Evolutionary conservation across 2,329 filamentous ascomycete genomes (phyloP).

Genomic region (Helminthosporium solani): DNA sequence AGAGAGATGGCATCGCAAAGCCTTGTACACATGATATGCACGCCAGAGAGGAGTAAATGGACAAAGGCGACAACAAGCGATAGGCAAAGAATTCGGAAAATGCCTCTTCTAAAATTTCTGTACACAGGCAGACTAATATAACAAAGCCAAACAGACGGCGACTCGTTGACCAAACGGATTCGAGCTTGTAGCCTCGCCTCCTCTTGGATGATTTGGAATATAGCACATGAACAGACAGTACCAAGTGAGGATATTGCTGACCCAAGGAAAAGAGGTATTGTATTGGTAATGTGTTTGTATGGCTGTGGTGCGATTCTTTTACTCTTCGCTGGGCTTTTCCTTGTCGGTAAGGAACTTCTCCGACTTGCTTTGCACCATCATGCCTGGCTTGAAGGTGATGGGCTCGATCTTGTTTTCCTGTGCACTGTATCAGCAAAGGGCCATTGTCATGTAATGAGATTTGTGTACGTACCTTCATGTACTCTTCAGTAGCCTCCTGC

Average conservation of each 20-base stretch:
- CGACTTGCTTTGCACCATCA: slow-evolving; percentile 43
- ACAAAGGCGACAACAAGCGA: slow-evolving; percentile 15
- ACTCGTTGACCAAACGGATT: slow-evolving; percentile 5
- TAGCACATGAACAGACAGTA: slow-evolving; percentile 37
- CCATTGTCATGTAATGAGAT: background rate
- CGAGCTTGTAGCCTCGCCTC: slow-evolving; percentile 18
- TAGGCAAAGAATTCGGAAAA: slow-evolving; percentile 26
- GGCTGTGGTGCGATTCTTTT: slow-evolving; percentile 22
- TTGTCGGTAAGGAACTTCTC: slow-evolving; percentile 30
- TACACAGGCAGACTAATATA: slow-evolving; percentile 42
- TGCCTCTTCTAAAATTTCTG: slow-evolving; percentile 37
- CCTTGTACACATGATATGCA: background rate
- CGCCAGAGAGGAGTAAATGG: background rate
- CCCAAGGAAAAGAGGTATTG: slow-evolving; percentile 39
- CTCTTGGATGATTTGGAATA: slow-evolving; percentile 31
- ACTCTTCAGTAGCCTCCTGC: slow-evolving; percentile 94
- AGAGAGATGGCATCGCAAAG: too few relatives aligned
- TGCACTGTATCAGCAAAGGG: slow-evolving; percentile 12
- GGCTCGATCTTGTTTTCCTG: slow-evolving; percentile 42
- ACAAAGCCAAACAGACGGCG: slow-evolving; percentile 32
- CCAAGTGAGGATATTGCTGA: slow-evolving; percentile 35
- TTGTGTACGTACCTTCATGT: slow-evolving; percentile 70
- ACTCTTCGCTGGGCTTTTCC: slow-evolving; percentile 36
- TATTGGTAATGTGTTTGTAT: slow-evolving; percentile 34
- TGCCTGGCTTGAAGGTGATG: slow-evolving; percentile 44